Conservation (phyloP, 108 stramenopile genomes). For the Stephanodiscus minutulus region DNA sequence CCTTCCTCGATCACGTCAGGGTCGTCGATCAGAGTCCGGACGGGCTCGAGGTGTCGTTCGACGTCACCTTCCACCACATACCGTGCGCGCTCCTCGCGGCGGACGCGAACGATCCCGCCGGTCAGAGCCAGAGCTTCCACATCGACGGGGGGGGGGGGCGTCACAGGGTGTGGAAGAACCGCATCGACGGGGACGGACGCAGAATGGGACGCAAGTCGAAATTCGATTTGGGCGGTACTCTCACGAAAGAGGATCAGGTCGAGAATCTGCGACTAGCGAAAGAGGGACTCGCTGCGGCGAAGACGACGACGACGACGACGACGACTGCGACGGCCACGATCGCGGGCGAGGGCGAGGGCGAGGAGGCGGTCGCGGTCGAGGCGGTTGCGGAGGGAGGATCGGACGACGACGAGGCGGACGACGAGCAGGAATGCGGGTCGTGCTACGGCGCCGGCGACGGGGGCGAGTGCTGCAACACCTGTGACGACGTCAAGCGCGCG, state of each 20-base stretch:
- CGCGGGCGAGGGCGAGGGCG: neutral
- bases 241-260: constrained; percentile 63
- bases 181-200: constrained; percentile 52
- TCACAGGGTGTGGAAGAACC: constrained; percentile 90
- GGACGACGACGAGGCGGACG: constrained; percentile 35
- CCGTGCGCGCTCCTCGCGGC: constrained; percentile 81
- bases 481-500: constrained; percentile 92
- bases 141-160: constrained; percentile 62
- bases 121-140: constrained; percentile 85
- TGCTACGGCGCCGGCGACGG: constrained; percentile 95
- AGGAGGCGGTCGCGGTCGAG: constrained; percentile 17
- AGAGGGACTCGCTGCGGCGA: constrained; percentile 25
- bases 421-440: constrained; percentile 82
- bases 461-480: constrained; percentile 95
- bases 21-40: constrained; percentile 83
- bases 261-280: constrained; percentile 21
- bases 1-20: constrained; percentile 68
- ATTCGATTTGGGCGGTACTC: constrained; percentile 83
- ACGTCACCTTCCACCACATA: constrained; percentile 82
- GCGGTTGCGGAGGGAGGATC: too few relatives aligned
- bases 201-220: constrained; percentile 49
- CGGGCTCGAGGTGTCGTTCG: constrained; percentile 88
- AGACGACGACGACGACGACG: constrained; percentile 17
- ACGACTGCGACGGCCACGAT: neutral
- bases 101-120: constrained; percentile 92